Evolutionary conservation across 495 filamentous ascomycete species (phyloP), one percentile per base, ranked within the genome.

Genomic region (Aspergillus steynii): DNA sequence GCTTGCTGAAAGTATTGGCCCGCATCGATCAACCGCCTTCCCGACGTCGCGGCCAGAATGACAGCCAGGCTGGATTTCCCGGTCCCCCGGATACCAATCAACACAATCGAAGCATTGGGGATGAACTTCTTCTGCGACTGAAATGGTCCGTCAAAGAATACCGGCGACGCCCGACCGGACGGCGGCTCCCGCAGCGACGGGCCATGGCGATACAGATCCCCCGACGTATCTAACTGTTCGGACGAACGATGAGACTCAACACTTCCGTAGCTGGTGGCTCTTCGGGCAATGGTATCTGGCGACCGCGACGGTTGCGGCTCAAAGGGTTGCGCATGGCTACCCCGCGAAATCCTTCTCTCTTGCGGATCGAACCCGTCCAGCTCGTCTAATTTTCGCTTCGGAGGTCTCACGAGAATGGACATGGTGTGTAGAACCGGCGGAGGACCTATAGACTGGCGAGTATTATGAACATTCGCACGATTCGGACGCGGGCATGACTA

Each of bases 61-160:
- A 93, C 86, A 1, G 87, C 90, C 10, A 94, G 78, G 20, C 87
- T 91, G 5, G 88, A 86, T 69, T 93, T 93, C 14, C 90, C 90
- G 5, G 88, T 87, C 3, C 90, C 89, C 20, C 88, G 86, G 56
- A 89, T 85, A 26, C 90, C 90, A 28, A 92, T 83, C 25, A 94
- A 78, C 1, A 92, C 88, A 55, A 94, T 84, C 1, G 90, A 91
- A 2, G 88, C 85, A 63, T 87, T 80, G 0, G 78, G 70, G 31
- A 82, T 75, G 67, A 92, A 92, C 8, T 65, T 68, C 27, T 75
- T 70, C 7, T 64, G 65, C 0, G 69, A 64, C 42, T 73, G 69
- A 9, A 71, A 65, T 9, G 68, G 62, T 1, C 65, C 60, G 34
- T 77, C 74, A 29, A 72, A 70, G 54, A 66, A 60, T 4, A 69